Conservation (phyloP, 306 rosid species). For the Cucurbita ficifolia region DNA sequence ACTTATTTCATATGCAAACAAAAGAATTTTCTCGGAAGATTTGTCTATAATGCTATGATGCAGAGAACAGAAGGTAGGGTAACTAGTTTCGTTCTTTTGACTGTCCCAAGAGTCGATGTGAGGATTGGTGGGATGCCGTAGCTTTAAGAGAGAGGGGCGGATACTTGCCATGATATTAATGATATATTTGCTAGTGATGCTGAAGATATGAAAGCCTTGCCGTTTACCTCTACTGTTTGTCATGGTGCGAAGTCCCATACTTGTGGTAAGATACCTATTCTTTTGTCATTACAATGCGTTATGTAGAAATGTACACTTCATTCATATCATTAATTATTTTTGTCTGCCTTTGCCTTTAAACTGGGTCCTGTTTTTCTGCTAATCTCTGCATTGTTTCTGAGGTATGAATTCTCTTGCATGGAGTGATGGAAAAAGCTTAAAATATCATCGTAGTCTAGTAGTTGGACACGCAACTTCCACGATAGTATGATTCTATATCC, state of each 20-base stretch:
- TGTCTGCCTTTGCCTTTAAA: not conserved
- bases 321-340: not conserved
- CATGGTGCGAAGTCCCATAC: not conserved
- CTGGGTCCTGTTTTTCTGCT: not conserved
- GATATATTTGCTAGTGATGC: not conserved
- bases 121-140: no score
- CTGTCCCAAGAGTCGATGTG: no score
- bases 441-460: not conserved
- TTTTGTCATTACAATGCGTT: not conserved
- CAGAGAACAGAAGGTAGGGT: no score
- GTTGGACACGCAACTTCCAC: not conserved
- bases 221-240: not conserved
- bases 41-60: not conserved
- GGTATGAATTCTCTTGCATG: not conserved
- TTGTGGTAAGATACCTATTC: not conserved
- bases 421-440: not conserved
- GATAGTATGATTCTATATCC: not conserved
- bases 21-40: not conserved
- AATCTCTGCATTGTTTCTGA: not conserved
- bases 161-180: not conserved
- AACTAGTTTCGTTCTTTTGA: no score
- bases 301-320: not conserved
- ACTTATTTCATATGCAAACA: not conserved
- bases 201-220: not conserved
- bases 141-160: no score